Percentiles rank a stretch among this genome's conserved stretches.
These are phyloP conservation scores for Cetraspora pellucida DNA, from an alignment of 192 early-diverging fungal species.

Conservation along the genomic window DNA sequence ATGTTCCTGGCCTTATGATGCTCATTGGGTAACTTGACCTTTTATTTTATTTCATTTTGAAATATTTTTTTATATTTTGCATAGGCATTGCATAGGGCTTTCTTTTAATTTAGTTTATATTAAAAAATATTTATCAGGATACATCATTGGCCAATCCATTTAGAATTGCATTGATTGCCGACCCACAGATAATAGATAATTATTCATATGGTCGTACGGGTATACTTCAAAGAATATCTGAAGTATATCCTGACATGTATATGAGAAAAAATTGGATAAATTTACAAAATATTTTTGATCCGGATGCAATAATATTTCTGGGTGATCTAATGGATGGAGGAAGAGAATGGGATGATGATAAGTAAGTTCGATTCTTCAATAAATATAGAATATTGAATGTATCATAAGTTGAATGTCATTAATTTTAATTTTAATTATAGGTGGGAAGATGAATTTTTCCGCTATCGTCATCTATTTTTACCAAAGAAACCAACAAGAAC, in stretches of 20 bases:
- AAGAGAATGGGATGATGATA: conserved; percentile 57
- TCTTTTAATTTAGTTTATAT: neutral
- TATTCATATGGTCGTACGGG: conserved; percentile 82
- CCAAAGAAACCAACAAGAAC: conserved; percentile 21
- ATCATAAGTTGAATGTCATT: conserved; percentile 28
- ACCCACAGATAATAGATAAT: conserved; percentile 92
- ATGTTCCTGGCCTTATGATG: conserved; percentile 29
- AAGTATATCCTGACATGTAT: conserved; percentile 87
- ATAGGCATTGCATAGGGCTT: neutral
- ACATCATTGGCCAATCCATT: conserved; percentile 1
- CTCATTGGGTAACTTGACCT: conserved; percentile 10
- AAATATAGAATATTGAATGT: conserved; percentile 17
- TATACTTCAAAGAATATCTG: conserved; percentile 55
- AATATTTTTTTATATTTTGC: neutral
- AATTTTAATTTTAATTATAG: conserved; percentile 36
- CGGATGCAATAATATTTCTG: conserved; percentile 70
- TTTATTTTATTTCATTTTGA: neutral
- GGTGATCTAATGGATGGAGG: conserved; percentile 90
- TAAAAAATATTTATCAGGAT: conserved; percentile 11
- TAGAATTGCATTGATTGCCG: conserved; percentile 73
- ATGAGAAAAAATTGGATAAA: conserved; percentile 77
- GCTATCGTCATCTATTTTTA: conserved; percentile 47
- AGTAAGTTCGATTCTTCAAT: conserved; percentile 34
- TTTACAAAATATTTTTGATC: conserved; percentile 57
- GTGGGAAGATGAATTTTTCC: conserved; percentile 59